Evolutionary conservation across 192 early-diverging fungal species (phyloP), one percentile per base, ranked within the genome.

Genomic region (Glomus cerebriforme): DNA sequence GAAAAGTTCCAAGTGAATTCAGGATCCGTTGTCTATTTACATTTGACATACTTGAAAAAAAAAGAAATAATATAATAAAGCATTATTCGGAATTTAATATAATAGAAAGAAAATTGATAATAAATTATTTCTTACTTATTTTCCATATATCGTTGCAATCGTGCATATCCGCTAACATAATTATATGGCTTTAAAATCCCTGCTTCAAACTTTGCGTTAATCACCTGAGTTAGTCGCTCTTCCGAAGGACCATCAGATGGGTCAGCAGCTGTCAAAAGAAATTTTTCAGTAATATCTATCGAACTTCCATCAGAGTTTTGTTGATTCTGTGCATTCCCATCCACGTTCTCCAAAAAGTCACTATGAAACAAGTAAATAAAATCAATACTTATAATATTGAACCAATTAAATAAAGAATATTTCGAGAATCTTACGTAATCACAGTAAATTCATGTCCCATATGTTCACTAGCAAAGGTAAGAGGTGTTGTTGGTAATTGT

Each of bases 171-270:
- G 80, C 91, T 95, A 80, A 95, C 92, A 83, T 97, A 97, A 86
- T 98, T 96, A 89, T 96, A 96, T n/a, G 97, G 97, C 83, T 95
- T 96, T 59, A 98, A 86, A 78, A 97, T 90, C 0, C 97, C 97
- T 0, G 97, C 97, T 77, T 98, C 95, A 74, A 95, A 95, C 82
- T 98, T 98, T 32, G 97, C 97, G 80, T 93, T 92, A 81, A 98
- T 96, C 26, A 98, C 93, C 78, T 95, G 92, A 26, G 90, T 94
- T 76, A 98, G 86, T 80, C 96, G 92, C 78, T 96, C 96, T 81
- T 96, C 95, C 10, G 91, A 88, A 29, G 91, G 90, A 22, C 93
- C 93, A 80, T 96, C 94, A 37, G 86, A 88, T 0, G 97, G 97
- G 81, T 98, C 96, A 0, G 97, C 97, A 1, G 96, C 96, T 4